Evolutionary conservation across 345 rosid species (phyloP), one percentile per base, ranked within the genome.

Genomic region (Hibiscus tridactylites): DNA sequence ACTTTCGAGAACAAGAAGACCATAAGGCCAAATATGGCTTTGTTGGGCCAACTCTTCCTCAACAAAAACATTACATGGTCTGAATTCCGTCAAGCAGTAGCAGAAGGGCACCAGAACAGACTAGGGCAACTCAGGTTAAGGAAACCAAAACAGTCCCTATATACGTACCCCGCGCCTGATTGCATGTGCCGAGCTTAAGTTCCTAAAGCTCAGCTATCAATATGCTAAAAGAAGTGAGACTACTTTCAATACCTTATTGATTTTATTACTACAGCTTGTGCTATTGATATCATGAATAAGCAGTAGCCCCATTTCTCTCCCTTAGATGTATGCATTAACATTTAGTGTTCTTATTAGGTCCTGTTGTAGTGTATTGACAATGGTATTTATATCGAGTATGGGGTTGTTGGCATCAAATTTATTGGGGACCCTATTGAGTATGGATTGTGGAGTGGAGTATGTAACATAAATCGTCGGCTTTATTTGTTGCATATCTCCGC

Each of bases 101-200:
- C 83, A 28, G 90, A 88, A 82, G 99, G 99, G 33, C 99, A 95
- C 76, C 85, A 79, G 75, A 87, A 87, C 77, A 79, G 98, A 76
- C 98, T 88, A 75, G 99, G 98, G 33, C 87, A 88, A 74, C 83
- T 90, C 71, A 82, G 94, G 73, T 73, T 90, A 67, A 86, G 96
- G 72, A 95, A 87, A 76, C 86, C 85, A 0, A 92, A 88, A 72
- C 90, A 95, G 75, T 95, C 98, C 61, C 74, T 95, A 33, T 95
- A 95, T 78, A 92, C 99, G 15, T 95, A 95, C 71, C 97, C 99
- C 3, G 97, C 94, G 44, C 98, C 99, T 11, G 99, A 92, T 79
- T 95, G 99, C 73, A 89, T 92, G 97, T 95, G 99, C 71, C 83
- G 81, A 24, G 88, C 79, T 57, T 88, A 69, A 85, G 42, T 19